Percentiles rank a stretch among this genome's conserved stretches.
phyloP scores from a whole-genome alignment of 371 early-diverging fungal genomes.

The Lichtheimia hyalospora region DNA sequence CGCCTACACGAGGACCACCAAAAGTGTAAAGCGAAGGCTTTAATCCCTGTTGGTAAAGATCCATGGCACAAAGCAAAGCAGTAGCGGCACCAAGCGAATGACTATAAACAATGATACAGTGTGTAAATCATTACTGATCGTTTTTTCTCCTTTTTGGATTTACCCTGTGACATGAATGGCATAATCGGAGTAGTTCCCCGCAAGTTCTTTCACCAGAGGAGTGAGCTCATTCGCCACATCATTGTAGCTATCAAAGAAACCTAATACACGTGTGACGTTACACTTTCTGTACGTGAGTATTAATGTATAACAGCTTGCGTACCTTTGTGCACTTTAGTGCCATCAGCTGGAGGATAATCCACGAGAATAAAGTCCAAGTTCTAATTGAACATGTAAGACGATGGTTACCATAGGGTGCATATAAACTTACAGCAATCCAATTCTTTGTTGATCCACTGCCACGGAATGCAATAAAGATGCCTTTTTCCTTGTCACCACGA shows the following conservation, averaged over 20 bases:
- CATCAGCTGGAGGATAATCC: constrained; percentile 11
- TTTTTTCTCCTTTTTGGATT: background rate
- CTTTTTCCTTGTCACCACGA: constrained; percentile 18
- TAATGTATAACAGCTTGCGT: background rate
- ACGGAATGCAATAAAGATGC: constrained; percentile 22
- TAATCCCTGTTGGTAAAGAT: constrained; percentile 16
- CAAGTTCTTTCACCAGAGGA: constrained; percentile 5
- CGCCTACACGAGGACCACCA: constrained; percentile 23
- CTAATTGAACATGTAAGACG: constrained; percentile 1
- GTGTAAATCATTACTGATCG: too few species aligned
- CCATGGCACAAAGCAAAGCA: constrained; percentile 19
- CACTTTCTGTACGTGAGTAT: background rate
- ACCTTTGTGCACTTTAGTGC: constrained; percentile 19
- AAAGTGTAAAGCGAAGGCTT: background rate
- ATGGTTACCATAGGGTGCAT: too few species aligned
- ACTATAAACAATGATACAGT: background rate
- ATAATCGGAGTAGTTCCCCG: constrained; percentile 19
- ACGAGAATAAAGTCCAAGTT: constrained; percentile 8
- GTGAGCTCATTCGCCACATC: constrained; percentile 9
- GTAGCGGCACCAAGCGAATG: constrained; percentile 24
- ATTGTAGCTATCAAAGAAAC: constrained; percentile 15
- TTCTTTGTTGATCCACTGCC: constrained; percentile 18
- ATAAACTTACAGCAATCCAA: constrained; percentile 11
- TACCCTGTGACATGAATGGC: constrained; percentile 17
- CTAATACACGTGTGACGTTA: background rate